Base-by-base conservation (phyloP, 176 grass and related monocot genomes). In the Raddia guianensis region DNA sequence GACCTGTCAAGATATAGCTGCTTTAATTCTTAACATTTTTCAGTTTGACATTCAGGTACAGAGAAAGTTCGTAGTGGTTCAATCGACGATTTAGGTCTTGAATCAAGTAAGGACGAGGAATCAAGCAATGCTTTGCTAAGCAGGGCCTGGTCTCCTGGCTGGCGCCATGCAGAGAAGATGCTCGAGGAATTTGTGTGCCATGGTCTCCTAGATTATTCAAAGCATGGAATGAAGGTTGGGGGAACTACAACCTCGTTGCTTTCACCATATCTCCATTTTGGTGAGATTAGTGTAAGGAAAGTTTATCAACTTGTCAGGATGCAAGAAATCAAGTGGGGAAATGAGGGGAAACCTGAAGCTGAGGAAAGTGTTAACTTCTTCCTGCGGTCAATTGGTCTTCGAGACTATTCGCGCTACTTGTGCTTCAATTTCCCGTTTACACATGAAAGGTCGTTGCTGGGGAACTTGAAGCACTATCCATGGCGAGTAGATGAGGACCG, bases 341-440 rank as follows among this genome's bases (percentile, higher is more conserved):
- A 94, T 86, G 94, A 94, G 52, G 89, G 75, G 35, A 90, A 86
- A 57, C 46, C 65, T 44, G 80, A 86, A 82, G 79, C 82, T 83
- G 82, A 85, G 73, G 87, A 94, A 65, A 94, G 95, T 69, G 63
- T 91, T 78, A 83, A 63, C 51, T 82, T 97, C 56, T 97, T 97
- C 56, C 61, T 97, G 52, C 73, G 74, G 49, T 94, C 91, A 70
- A 85, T 97, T 42, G 91, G 95, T 79, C 76, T 97, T 70, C 86
- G 95, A 77, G 95, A 97, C 85, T 97, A 97, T 87, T 94, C 95
- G 5, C 87, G 95, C 34, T 97, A 97, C 72, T 74, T 97, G 59
- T 97, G 95, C 68, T 97, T 97, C 78, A 97, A 94, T 74, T 97
- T 94, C n/a, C 95, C 95, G 2, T 97, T 97, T 61, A 92, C 95